Percentiles rank a stretch among this genome's conserved stretches.
Evolutionary conservation across 2,329 filamentous ascomycete species (phyloP).

Genomic region (Neonectria coccinea): DNA sequence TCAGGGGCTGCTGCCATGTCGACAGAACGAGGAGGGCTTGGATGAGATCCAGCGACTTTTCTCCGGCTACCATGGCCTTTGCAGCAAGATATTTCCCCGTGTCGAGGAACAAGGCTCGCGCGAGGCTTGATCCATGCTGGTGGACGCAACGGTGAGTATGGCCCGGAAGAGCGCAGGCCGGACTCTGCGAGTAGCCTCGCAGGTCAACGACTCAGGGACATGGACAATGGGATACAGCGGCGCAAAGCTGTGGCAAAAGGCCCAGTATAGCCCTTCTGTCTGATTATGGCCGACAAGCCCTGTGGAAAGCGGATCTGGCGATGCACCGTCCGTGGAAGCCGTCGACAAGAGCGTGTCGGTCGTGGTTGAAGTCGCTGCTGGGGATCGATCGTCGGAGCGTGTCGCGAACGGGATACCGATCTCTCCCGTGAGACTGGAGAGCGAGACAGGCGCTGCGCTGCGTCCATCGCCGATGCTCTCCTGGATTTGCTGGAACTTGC

Average conservation of each 20-base stretch:
- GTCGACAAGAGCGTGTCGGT: background rate
- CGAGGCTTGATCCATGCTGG: constrained; percentile 19
- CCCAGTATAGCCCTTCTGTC: constrained; percentile 16
- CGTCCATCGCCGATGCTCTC: constrained; percentile 2
- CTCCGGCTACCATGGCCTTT: constrained; percentile 28
- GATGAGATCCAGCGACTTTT: constrained; percentile 33
- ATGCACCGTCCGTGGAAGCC: background rate
- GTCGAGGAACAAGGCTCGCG: constrained; percentile 26
- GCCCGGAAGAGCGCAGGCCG: constrained; percentile 30
- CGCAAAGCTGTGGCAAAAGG: constrained; percentile 18
- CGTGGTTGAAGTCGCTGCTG: constrained; percentile 3
- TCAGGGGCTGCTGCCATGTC: constrained; percentile 33
- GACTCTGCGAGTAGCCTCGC: background rate
- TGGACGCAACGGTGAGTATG: constrained; percentile 20
- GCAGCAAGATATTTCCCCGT: constrained; percentile 28
- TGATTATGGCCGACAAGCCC: constrained; percentile 14
- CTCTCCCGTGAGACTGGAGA: background rate
- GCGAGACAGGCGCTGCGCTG: background rate
- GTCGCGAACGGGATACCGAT: background rate
- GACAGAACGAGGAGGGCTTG: constrained; percentile 31
- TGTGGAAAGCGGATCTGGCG: constrained; percentile 16
- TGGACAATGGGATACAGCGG: constrained; percentile 27
- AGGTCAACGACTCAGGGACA: constrained; percentile 11
- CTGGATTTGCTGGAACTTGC: constrained; percentile 26
- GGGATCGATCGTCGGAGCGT: constrained; percentile 5